Conservation (phyloP, 345 rosid genomes). For the Hibiscus syriacus region DNA sequence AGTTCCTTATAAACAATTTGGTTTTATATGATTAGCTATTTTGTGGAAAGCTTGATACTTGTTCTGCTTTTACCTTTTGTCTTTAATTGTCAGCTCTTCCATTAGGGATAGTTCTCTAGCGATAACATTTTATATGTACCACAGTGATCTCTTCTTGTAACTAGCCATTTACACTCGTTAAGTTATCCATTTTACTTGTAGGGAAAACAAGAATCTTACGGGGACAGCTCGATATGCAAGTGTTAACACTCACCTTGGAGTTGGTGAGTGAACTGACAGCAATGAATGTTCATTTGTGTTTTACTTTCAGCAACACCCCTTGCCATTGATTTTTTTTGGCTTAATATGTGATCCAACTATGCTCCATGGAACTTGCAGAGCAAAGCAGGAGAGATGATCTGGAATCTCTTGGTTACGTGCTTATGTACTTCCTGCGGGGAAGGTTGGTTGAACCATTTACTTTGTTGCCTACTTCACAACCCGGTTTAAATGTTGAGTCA, state of each 20-base stretch:
- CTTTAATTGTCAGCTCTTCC: neutral
- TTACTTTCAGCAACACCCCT: neutral
- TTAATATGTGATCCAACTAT: constrained; percentile 6
- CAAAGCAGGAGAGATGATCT: constrained; percentile 99
- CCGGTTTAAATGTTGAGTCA: neutral
- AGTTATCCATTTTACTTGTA: constrained; percentile 26
- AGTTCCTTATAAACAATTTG: neutral
- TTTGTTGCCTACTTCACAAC: neutral
- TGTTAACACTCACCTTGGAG: constrained; percentile 94
- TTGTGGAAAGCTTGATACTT: neutral
- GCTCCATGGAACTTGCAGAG: constrained; percentile 36
- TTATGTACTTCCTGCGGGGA: constrained; percentile 96
- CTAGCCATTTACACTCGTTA: constrained; percentile 4
- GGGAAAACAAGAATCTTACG: constrained; percentile 96
- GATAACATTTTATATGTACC: neutral
- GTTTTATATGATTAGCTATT: neutral
- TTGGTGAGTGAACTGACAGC: constrained; percentile 48
- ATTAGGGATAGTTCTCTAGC: neutral
- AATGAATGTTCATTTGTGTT: neutral
- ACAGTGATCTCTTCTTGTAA: neutral
- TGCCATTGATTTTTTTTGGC: constrained; percentile 1
- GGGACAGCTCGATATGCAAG: constrained; percentile 98
- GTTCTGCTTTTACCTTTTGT: neutral
- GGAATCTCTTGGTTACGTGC: constrained; percentile 98
- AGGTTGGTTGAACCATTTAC: constrained; percentile 38